Evolutionary conservation across 768 basidiomycete genomes (phyloP).

Genomic region (Mycena rebaudengoi): DNA sequence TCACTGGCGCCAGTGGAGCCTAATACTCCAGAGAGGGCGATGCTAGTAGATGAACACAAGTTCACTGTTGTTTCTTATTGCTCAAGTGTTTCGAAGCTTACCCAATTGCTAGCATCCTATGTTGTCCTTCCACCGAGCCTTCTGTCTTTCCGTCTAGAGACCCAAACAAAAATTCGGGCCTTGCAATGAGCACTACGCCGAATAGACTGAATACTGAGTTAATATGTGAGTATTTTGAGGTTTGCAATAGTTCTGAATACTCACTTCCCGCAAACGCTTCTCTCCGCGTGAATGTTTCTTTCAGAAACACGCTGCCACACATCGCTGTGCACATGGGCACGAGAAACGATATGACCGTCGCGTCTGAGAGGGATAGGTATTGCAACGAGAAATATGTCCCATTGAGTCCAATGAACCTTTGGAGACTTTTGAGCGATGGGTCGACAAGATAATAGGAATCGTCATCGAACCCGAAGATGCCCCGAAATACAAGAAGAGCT

Average conservation of each 20-base stretch:
- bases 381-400: constrained; percentile 76
- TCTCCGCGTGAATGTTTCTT: constrained; percentile 62
- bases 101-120: constrained; percentile 69
- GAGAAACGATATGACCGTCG: constrained; percentile 80
- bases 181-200: constrained; percentile 84
- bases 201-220: constrained; percentile 65
- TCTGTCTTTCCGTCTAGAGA: constrained; percentile 31
- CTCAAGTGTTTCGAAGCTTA: constrained; percentile 35
- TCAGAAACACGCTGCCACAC: constrained; percentile 66
- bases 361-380: constrained; percentile 82
- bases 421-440: neutral
- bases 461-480: constrained; percentile 55
- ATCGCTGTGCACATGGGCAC: constrained; percentile 71
- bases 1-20: constrained; percentile 75
- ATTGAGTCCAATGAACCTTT: constrained; percentile 76
- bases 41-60: constrained; percentile 52
- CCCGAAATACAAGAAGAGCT: constrained; percentile 52
- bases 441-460: neutral
- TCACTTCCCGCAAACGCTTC: constrained; percentile 65
- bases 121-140: constrained; percentile 41
- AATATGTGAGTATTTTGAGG: neutral
- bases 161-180: constrained; percentile 81
- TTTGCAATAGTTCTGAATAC: constrained; percentile 12
- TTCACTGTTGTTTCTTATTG: neutral
- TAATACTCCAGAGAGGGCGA: constrained; percentile 71